phyloP scores from a whole-genome alignment of 768 basidiomycete species.

The Termitomyces sp. region DNA sequence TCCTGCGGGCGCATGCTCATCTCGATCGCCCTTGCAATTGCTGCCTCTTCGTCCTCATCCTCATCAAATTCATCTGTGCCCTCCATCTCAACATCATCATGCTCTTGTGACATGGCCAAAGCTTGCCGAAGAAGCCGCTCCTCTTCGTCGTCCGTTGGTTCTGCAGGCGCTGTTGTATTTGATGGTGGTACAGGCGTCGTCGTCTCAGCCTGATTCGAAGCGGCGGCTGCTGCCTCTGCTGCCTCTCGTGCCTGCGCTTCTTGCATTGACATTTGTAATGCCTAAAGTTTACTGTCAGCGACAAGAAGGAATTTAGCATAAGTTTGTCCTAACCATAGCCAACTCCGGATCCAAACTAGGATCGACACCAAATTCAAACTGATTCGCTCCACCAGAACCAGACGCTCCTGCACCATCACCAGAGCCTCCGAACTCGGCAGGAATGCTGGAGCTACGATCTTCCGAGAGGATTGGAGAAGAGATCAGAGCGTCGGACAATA shows the following conservation, averaged over 20 bases:
- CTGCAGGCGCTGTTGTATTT: conserved; percentile 27
- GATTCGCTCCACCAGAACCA: conserved; percentile 37
- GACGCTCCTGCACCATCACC: conserved; percentile 43
- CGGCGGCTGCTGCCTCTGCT: conserved; percentile 39
- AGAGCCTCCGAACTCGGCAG: conserved; percentile 49
- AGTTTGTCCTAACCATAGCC: conserved; percentile 68
- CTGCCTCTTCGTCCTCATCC: conserved; percentile 82
- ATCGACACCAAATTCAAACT: conserved; percentile 90
- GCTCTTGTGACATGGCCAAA: conserved; percentile 62
- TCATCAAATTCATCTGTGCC: conserved; percentile 31
- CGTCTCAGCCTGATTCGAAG: conserved; percentile 26
- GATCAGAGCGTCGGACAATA: conserved; percentile 80
- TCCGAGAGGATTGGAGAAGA: conserved; percentile 78
- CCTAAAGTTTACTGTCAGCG: conserved; percentile 39
- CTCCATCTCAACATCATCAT: conserved; percentile 43
- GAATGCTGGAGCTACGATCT: conserved; percentile 67
- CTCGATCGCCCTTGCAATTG: conserved; percentile 84
- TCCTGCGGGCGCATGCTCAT: conserved; percentile 75
- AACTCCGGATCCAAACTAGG: conserved; percentile 95
- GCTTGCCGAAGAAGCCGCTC: conserved; percentile 75
- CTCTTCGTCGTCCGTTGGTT: conserved; percentile 64
- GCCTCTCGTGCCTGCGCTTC: conserved; percentile 81
- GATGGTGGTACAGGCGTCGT: conserved; percentile 25
- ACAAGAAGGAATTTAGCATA: neutral
- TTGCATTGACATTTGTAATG: conserved; percentile 95